Evolutionary conservation across 305 asterid genomes (phyloP), one percentile per base, ranked within the genome.

Genomic region (Fraxinus nigra): DNA sequence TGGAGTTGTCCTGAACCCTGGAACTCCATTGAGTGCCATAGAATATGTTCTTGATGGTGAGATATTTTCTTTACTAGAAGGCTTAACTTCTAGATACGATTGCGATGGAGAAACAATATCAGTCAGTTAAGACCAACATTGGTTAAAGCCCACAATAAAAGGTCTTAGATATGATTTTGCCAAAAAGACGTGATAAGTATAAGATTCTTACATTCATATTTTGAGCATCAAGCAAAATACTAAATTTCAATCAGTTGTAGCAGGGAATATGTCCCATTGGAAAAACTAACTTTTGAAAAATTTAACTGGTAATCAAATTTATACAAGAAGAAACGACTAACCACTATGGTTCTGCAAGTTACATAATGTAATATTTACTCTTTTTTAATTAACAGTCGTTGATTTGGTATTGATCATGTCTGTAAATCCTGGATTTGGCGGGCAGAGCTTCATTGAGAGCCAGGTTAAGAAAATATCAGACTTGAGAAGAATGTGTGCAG

Each of bases 391-490:
- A 54, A 75, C 97, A 97, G 99, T 82, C 86, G 97, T 97, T 82
- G 99, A 97, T 87, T 87, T 97, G 81, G 92, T 97, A 79, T 86
- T 97, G 89, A 95, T 97, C 81, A 97, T 97, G 99, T 92, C 99
- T 59, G 99, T 97, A 76, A 97, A 97, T 87, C 99, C 98, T 81
- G 99, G 99, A 79, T 97, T 97, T 84, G 99, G 99, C 82, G 99
- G 99, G 78, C 99, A 97, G 90, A 94, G 99, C 91, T 97, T 97
- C 88, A 97, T 95, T 77, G 99, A 97, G 91, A 97, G 99, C 91
- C 99, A 97, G 89, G 96, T 97, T 65, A 97, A 93, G 95, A 97
- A 97, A 88, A 97, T 93, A 76, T 88, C 94, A 0, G 98, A 94
- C 67, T 91, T 97, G 89, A 91, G 98, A 90, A 93, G 84, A 90